Conservation (phyloP, 73 alveolate species). For the Paramecium biaurelia region DNA sequence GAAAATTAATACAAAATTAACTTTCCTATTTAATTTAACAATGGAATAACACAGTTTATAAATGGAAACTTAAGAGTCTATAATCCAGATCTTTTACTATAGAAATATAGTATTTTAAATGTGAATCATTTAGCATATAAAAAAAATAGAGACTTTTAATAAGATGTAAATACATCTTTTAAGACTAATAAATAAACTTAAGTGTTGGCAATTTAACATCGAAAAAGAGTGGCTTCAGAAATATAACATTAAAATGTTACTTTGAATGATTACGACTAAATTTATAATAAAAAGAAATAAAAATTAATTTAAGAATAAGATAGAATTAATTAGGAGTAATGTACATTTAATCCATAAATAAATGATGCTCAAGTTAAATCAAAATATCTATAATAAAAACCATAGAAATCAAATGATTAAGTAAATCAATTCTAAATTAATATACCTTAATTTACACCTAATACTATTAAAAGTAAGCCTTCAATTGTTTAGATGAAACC, state of each 20-base stretch:
- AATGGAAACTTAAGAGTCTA: constrained; percentile 20
- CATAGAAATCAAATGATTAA: not conserved
- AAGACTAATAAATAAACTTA: not conserved
- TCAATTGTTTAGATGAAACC: not conserved
- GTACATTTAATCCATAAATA: constrained; percentile 14
- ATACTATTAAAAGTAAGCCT: not conserved
- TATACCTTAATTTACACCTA: not conserved
- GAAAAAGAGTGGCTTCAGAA: constrained; percentile 27
- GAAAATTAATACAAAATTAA: not conserved
- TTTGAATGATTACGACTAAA: not conserved
- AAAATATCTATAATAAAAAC: not conserved
- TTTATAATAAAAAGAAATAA: not conserved
- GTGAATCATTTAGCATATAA: constrained; percentile 1
- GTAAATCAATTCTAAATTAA: not conserved
- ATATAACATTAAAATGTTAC: not conserved
- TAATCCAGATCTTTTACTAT: not conserved
- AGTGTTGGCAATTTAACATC: not conserved
- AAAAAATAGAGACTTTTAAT: not conserved
- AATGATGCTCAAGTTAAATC: not conserved
- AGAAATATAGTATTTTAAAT: not conserved
- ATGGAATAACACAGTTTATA: not conserved
- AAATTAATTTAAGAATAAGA: not conserved
- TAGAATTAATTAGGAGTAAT: not conserved
- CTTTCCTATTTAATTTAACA: not conserved
- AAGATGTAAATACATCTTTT: not conserved